Percentiles rank a stretch among this genome's conserved stretches.
phyloP scores from a whole-genome alignment of 2,329 filamentous ascomycete genomes.

The Leptographium flavum region DNA sequence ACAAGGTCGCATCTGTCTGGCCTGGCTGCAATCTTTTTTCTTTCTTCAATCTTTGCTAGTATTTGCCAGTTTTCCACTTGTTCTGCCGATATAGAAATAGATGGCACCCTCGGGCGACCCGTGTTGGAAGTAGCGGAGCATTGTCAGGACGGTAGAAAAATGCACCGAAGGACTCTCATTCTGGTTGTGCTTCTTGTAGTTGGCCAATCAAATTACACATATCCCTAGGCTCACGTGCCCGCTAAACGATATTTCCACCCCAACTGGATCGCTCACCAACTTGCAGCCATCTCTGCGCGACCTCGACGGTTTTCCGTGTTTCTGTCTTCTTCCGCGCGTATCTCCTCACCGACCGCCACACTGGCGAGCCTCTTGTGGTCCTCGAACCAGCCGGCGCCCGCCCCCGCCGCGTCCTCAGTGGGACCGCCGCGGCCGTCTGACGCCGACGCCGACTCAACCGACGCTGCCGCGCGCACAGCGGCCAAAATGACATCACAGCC shows the following conservation, averaged over 20 bases:
- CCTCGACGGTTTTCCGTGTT: too few species aligned
- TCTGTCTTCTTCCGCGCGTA: too few species aligned
- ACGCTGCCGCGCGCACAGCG: not conserved
- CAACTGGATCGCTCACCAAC: not conserved
- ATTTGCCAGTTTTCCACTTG: too few species aligned
- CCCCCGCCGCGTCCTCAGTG: not conserved
- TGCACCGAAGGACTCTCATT: too few species aligned
- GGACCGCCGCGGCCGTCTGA: not conserved
- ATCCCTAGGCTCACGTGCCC: not conserved
- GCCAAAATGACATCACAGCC: slow-evolving; percentile 14
- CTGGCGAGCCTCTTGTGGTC: slow-evolving; percentile 10
- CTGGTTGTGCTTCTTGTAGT: not conserved
- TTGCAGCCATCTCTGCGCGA: too few species aligned
- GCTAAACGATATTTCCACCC: too few species aligned
- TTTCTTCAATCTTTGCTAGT: too few species aligned
- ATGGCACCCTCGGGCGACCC: not conserved
- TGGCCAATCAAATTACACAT: not conserved
- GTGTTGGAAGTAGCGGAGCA: not conserved
- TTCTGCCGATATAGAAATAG: not conserved
- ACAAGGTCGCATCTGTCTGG: too few species aligned
- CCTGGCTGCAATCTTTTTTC: too few species aligned
- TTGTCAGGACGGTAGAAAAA: not conserved
- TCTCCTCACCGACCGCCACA: not conserved
- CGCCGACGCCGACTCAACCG: not conserved
- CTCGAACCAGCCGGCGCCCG: slow-evolving; percentile 3